Conservation (phyloP, 352 stramenopile species). For the Plasmopara halstedii region DNA sequence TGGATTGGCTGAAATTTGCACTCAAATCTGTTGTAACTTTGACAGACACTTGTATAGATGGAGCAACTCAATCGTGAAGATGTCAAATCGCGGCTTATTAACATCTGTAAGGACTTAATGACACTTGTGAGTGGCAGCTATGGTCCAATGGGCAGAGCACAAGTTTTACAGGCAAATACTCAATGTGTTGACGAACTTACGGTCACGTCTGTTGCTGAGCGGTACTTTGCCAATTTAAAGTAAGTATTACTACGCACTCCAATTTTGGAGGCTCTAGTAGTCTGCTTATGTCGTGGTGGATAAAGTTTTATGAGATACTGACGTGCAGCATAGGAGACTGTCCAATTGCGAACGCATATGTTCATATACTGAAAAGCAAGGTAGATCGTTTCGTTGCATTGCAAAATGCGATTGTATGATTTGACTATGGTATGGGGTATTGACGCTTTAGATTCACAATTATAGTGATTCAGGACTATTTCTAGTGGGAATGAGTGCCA, state of each 20-base stretch:
- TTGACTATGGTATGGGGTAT: background rate
- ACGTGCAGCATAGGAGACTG: slow-evolving; percentile 31
- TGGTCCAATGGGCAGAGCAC: slow-evolving; percentile 30
- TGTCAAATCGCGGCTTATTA: slow-evolving; percentile 24
- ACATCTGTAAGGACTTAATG: slow-evolving; percentile 23
- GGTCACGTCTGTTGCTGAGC: slow-evolving; percentile 31
- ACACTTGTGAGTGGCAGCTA: slow-evolving; percentile 32
- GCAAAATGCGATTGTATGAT: background rate
- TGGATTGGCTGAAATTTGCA: slow-evolving; percentile 14
- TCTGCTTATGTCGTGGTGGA: too few relatives aligned
- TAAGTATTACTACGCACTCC: too few relatives aligned
- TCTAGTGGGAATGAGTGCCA: slow-evolving; percentile 18
- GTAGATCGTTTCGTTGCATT: slow-evolving; percentile 3
- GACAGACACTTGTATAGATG: background rate
- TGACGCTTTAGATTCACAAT: slow-evolving; percentile 22
- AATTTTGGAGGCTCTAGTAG: too few relatives aligned
- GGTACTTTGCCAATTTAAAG: slow-evolving; percentile 33
- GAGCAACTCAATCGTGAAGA: slow-evolving; percentile 10
- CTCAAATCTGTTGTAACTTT: background rate
- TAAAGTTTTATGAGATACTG: too few relatives aligned
- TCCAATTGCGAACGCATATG: slow-evolving; percentile 43
- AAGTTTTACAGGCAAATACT: slow-evolving; percentile 42
- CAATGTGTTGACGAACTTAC: slow-evolving; percentile 39
- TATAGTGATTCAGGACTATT: slow-evolving; percentile 42
- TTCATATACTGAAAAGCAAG: slow-evolving; percentile 53